Base-by-base conservation (phyloP, 306 rosid species). In the Gastrolobium bilobum region DNA sequence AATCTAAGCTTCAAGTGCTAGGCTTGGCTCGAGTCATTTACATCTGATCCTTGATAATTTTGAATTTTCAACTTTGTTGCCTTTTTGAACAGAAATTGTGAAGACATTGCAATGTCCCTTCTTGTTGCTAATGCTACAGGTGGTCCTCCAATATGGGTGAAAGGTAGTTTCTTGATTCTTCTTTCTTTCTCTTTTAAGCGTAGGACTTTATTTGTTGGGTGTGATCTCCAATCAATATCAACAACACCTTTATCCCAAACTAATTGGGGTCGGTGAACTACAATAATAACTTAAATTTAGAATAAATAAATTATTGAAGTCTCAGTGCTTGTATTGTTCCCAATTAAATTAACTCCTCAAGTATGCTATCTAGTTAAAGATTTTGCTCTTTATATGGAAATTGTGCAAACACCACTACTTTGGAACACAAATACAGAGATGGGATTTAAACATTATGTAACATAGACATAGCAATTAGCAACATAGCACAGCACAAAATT, bases 31-130 rank as follows among this genome's bases (percentile, higher is more conserved):
- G 1, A 20, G 0, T 20, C 26, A 20, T 20, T 20, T 20, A 20
- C 26, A 20, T 20, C 26, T 20, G 26, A 33, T 44, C 47, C 68
- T 59, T 54, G 54, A 76, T 51, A 7, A 9, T 39, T 65, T 48
- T 43, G 30, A 57, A 11, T 75, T 76, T 65, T 73, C 10, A 30
- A 70, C 4, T 4, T 14, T 68, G 33, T 64, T 68, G 63, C 44
- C 30, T 11, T 81, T 34, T 59, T 37, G 7, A 51, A 38, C 83
- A 90, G 89, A 63, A 83, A 78, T 69, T 88, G 89, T 79, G 90
- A 90, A 83, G 92, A 88, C 78, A 85, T 88, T 74, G 94, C 87
- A 51, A 86, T 86, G 90, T 86, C 92, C 56, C 81, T 90, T 68
- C 86, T 88, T 33, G 76, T 90, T 72, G 88, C 88, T 50, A 88